Evolutionary conservation across 495 filamentous ascomycete genomes (phyloP).

Genomic region (Penicillium malachiteum): DNA sequence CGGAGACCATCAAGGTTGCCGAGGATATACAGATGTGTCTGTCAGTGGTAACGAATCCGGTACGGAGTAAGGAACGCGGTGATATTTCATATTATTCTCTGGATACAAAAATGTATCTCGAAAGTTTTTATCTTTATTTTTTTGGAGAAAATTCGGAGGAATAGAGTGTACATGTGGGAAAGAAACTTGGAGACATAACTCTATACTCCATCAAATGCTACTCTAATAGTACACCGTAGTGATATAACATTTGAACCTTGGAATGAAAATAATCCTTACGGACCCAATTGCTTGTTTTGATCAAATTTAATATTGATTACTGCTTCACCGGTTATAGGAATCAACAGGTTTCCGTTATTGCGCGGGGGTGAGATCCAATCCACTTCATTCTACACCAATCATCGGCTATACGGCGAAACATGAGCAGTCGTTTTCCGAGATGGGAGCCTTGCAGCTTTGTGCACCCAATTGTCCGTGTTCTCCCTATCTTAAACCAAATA

Average conservation of each 20-base stretch:
- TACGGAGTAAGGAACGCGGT: neutral
- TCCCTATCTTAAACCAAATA: slow-evolving; percentile 14
- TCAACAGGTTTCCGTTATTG: slow-evolving; percentile 21
- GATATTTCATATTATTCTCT: neutral
- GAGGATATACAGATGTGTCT: neutral
- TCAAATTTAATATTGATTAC: neutral
- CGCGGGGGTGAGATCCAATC: slow-evolving; percentile 32
- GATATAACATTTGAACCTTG: neutral
- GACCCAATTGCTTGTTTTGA: neutral
- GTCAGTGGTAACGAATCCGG: neutral
- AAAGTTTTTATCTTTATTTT: neutral
- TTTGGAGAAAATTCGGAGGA: neutral
- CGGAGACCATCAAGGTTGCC: slow-evolving; percentile 2
- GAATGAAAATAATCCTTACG: neutral
- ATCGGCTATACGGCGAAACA: slow-evolving; percentile 16
- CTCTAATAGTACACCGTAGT: too few relatives aligned
- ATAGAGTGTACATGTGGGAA: neutral
- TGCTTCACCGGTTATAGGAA: slow-evolving; percentile 14
- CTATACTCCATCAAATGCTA: neutral
- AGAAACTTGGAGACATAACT: neutral
- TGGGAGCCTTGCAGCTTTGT: slow-evolving; percentile 35
- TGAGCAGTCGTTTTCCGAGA: slow-evolving; percentile 28
- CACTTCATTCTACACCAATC: slow-evolving; percentile 27
- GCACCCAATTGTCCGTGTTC: slow-evolving; percentile 11
- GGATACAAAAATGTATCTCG: too few relatives aligned